Base-by-base conservation (phyloP, 2,329 filamentous ascomycete species). In the Fusarium keratoplasticum region DNA sequence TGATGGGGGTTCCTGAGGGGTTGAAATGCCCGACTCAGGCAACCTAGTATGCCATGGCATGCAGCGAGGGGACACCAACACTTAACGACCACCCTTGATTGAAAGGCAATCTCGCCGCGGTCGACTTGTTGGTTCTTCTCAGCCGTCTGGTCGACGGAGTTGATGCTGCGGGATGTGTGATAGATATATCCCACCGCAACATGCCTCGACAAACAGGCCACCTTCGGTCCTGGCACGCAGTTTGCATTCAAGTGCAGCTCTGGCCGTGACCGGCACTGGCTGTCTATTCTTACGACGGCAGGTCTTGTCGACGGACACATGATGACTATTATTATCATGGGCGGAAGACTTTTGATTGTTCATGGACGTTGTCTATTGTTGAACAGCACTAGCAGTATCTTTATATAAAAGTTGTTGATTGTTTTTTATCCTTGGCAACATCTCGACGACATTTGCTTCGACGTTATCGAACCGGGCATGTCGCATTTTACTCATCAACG, bases 121-220 rank as follows among this genome's bases (percentile, higher is more conserved):
- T 67, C 60, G 73, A 76, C 70, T 76, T 76, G 73, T 69, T 71
- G 33, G 44, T 33, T 64, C 60, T 72, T 71, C 68, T 65, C 31
- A 35, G 52, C 54, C 27, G 31, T 54, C 20, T 10, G n/a, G n/a
- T 55, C n/a, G 25, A 57, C 20, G 40, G 38, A 72, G 57, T 57
- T 61, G 42, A 62, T 47, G 33, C 50, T 67, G 67, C 66, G 67
- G 55, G 69, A 76, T 64, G 65, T 67, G 73, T 50, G 76, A 72
- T 76, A 78, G 75, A 78, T 76, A 75, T 78, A 76, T 77, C 75
- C 63, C 72, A 69, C 73, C 66, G 70, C 67, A 64, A 63, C 62
- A 59, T 63, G 66, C 29, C 63, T 70, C 62, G 61, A 67, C 36
- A 62, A 71, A 57, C 66, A 72, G 55, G 64, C 36, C 54, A 54